Evolutionary conservation across 1,284 basidiomycete species (phyloP), one percentile per base, ranked within the genome.

Genomic region (Coniferiporia sulphurascens): DNA sequence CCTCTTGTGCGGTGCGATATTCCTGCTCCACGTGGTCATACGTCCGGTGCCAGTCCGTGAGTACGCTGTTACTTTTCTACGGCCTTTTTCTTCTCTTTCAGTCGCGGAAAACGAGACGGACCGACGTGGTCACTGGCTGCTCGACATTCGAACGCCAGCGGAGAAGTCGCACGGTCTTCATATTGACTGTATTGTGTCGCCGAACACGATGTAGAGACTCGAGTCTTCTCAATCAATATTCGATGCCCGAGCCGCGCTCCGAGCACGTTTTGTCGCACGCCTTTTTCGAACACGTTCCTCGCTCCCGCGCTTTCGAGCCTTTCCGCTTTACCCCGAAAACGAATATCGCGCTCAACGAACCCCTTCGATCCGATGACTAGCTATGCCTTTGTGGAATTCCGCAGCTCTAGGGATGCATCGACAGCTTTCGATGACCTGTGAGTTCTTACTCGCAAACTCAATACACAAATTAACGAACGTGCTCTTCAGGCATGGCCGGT

Each of bases 301-400:
- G 69, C 70, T 73, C 72, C 65, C 68, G 69, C 70, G 68, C 72
- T 73, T 69, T 70, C 69, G 68, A 68, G 62, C 68, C 72, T 66
- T 73, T 68, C 71, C 71, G 68, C 69, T 70, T 66, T 56, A 69
- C 65, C 67, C 63, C 67, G 64, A 70, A 68, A 61, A 64, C 65
- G 59, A 63, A 71, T 67, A 67, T 73, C 80, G 73, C 85, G 82
- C 87, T 88, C 87, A 89, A 88, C 80, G 70, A 77, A 73, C 71
- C 66, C 67, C 71, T 66, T 61, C 68, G 72, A 49, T 62, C 74
- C 74, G 71, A 74, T 65, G 69, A 76, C 71, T 74, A 94, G 92
- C 77, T 95, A 93, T 73, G 92, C 92, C 61, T 95, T 95, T 74
- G 86, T 95, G 74, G 92, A 95, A 74, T 95, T 93, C 72, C 85